Conservation (phyloP, 306 rosid genomes). For the Glycine latifolia region DNA sequence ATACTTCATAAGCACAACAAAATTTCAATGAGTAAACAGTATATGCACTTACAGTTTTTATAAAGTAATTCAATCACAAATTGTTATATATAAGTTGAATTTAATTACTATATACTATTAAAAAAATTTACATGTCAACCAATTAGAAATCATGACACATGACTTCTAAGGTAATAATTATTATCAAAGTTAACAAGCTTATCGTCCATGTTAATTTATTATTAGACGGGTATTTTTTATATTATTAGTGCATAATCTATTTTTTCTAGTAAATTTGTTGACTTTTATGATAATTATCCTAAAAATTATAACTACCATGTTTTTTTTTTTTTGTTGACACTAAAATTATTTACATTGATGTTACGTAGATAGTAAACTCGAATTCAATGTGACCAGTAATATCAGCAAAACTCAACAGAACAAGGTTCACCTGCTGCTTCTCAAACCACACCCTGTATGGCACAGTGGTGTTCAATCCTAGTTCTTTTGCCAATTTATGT, state of each 20-base stretch:
- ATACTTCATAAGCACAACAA: neutral
- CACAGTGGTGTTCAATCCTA: constrained; percentile 75
- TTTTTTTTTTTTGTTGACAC: neutral
- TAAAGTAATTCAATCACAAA: no score
- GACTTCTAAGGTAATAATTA: no score
- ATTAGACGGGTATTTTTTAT: no score
- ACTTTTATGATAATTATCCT: neutral
- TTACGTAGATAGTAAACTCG: neutral
- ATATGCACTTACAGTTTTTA: no score
- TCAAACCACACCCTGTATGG: constrained; percentile 96
- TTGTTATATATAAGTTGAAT: no score
- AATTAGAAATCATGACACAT: no score
- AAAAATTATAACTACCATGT: neutral
- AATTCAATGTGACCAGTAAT: neutral
- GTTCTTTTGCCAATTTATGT: constrained; percentile 65
- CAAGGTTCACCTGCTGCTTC: constrained; percentile 73
- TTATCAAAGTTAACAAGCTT: no score
- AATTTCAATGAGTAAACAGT: neutral
- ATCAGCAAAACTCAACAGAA: constrained; percentile 24
- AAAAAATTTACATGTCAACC: no score
- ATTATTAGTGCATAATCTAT: no score
- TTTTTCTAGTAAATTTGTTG: neutral
- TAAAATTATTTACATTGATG: neutral
- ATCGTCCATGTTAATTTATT: no score
- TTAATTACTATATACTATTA: no score